phyloP scores from a whole-genome alignment of 441 rosid species.

The Pelargonium citronellum region DNA sequence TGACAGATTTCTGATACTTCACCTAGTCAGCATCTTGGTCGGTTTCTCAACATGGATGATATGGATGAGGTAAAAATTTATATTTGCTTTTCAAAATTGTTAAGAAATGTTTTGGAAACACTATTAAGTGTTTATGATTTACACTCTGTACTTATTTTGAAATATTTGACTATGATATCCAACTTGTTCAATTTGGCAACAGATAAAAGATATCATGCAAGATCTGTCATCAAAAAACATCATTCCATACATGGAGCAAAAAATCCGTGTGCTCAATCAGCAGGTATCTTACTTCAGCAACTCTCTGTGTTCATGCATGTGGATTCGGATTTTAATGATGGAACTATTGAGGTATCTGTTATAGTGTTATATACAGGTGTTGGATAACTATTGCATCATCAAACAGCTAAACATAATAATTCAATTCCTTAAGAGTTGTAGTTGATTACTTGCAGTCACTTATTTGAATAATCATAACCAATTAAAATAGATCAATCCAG shows the following conservation, averaged over 20 bases:
- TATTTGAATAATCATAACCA: conserved; percentile 5
- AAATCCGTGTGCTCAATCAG: conserved; percentile 82
- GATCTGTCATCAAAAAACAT: conserved; percentile 83
- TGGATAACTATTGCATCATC: neutral
- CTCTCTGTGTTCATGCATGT: conserved; percentile 16
- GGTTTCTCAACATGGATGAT: conserved; percentile 73
- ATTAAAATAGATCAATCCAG: neutral
- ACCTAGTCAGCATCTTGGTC: conserved; percentile 52
- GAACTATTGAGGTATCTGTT: conserved; percentile 1
- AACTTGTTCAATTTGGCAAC: conserved; percentile 31
- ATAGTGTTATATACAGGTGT: neutral
- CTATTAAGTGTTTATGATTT: conserved; percentile 17
- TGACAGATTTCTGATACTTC: conserved; percentile 62
- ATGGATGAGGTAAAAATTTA: conserved; percentile 53
- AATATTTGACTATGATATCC: conserved; percentile 16
- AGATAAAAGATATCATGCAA: conserved; percentile 89
- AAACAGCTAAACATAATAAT: neutral
- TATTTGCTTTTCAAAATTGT: conserved; percentile 15
- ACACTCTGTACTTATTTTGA: conserved; percentile 24
- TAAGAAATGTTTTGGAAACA: conserved; percentile 14
- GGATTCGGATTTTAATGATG: neutral
- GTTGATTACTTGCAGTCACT: neutral
- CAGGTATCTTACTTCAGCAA: conserved; percentile 46
- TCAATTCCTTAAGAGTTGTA: neutral
- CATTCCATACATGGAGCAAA: conserved; percentile 98